phyloP scores from a whole-genome alignment of 225 moss, liverwort and hornwort genomes.

The Ulota crispa region DNA sequence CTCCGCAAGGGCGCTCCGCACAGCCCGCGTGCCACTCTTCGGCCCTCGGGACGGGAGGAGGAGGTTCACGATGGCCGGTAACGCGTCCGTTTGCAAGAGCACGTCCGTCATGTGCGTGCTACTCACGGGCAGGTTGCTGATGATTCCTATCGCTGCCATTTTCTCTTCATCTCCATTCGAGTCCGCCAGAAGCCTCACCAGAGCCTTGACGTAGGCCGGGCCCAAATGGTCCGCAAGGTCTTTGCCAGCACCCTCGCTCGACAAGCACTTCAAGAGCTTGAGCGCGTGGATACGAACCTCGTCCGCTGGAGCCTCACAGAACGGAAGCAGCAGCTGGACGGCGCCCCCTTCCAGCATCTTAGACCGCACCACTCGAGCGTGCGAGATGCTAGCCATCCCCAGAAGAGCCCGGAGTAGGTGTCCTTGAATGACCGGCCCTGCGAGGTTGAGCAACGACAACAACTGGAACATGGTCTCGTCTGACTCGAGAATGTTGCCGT shows the following conservation, averaged over 20 bases:
- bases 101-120: conserved; percentile 59
- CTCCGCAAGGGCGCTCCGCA: conserved; percentile 67
- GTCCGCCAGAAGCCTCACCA: conserved; percentile 61
- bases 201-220: conserved; percentile 54
- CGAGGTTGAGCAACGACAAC: conserved; percentile 81
- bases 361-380: conserved; percentile 60
- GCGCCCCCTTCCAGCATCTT: conserved; percentile 79
- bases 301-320: conserved; percentile 63
- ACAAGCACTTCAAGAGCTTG: conserved; percentile 76
- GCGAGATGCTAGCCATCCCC: conserved; percentile 74
- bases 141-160: conserved; percentile 76
- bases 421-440: conserved; percentile 74
- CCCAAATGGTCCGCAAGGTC: conserved; percentile 83
- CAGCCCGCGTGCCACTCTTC: conserved; percentile 54
- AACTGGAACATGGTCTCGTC: conserved; percentile 84
- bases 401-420: conserved; percentile 85
- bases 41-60: conserved; percentile 39
- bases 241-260: conserved; percentile 77
- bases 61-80: conserved; percentile 72
- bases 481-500: conserved; percentile 75
- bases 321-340: conserved; percentile 84
- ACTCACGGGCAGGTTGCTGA: conserved; percentile 70
- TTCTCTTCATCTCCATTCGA: conserved; percentile 72
- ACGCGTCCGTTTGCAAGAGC: conserved; percentile 73
- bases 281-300: conserved; percentile 84